Evolutionary conservation across 345 rosid genomes (phyloP), one percentile per base, ranked within the genome.

Genomic region (Trapa incisa): DNA sequence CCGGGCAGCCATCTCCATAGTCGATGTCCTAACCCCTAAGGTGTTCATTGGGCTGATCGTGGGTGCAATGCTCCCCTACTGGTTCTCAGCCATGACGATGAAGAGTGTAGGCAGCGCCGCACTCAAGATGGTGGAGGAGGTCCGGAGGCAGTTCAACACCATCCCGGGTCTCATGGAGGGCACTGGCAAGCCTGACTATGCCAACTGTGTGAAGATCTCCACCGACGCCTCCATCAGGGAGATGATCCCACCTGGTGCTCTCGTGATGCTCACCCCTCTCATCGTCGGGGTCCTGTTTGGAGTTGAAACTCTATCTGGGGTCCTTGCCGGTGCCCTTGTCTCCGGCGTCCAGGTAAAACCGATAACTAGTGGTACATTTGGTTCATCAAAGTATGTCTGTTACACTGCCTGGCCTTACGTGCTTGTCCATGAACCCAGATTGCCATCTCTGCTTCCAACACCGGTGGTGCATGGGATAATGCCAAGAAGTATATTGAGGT

Each of bases 61-160:
- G 5, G 98, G 97, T 72, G 97, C 98, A 13, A 89, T 92, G 97
- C 97, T 86, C 72, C 96, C 97, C 2, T 93, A 93, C 87, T 92
- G 97, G 97, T 92, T 92, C 82, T 89, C 98, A 74, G 97, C 97
- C 68, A 89, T 92, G 98, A 93, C 97, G 50, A 90, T 90, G 97
- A 93, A 93, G 89, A 86, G 97, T 56, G 98, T 93, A 63, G 98
- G 97, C 78, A 90, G 89, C 72, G 93, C 97, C 64, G 98, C 98
- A 64, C 73, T 93, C 68, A 87, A 90, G 85, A 90, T 93, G 96
- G 97, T 93, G 73, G 97, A 93, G 82, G 98, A 88, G 71, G 97
- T 88, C 54, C 89, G 97, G 71, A 79, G 97, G 77, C 97, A 93
- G 78, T 93, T 93, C 81, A 93, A 93, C 83, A 88, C 87, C 74